Conservation (phyloP, 1,284 basidiomycete species). For the Heterobasidion occidentale region DNA sequence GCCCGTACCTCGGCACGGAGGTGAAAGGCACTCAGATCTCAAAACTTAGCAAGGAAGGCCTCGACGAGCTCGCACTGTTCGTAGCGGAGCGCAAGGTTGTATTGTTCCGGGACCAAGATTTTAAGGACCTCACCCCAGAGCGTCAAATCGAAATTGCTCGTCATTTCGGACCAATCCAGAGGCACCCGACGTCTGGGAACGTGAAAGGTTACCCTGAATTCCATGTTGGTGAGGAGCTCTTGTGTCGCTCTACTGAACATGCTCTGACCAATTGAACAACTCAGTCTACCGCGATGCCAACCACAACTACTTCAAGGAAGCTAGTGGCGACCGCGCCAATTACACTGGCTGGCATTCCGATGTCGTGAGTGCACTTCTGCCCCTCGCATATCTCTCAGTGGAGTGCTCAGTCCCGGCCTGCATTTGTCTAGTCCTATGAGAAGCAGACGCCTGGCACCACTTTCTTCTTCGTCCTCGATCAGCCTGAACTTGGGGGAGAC, state of each 20-base stretch:
- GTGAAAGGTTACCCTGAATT: slow-evolving; percentile 41
- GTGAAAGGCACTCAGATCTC: slow-evolving; percentile 52
- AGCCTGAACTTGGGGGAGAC: slow-evolving; percentile 38
- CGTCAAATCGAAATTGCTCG: slow-evolving; percentile 40
- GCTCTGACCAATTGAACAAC: too few relatives aligned
- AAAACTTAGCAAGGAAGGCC: slow-evolving; percentile 41
- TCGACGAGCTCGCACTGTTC: slow-evolving; percentile 55
- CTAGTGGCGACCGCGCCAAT: slow-evolving; percentile 20
- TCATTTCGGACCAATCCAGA: slow-evolving; percentile 52
- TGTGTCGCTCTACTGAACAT: not conserved
- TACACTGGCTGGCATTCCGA: slow-evolving; percentile 38
- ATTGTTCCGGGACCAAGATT: slow-evolving; percentile 50
- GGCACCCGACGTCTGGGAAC: slow-evolving; percentile 47
- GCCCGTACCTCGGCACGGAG: slow-evolving; percentile 53
- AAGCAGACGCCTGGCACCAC: slow-evolving; percentile 55
- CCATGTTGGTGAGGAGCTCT: slow-evolving; percentile 31
- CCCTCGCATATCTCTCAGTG: not conserved
- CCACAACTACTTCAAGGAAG: slow-evolving; percentile 23
- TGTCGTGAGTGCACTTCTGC: slow-evolving; percentile 21
- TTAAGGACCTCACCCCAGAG: slow-evolving; percentile 45
- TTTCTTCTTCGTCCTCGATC: slow-evolving; percentile 49
- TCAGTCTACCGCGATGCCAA: slow-evolving; percentile 34
- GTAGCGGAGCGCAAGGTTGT: slow-evolving; percentile 54
- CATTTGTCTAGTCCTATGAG: slow-evolving; percentile 37
- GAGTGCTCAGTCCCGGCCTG: not conserved